Conservation (phyloP, 768 basidiomycete species). For the Lactifluus piperatus region DNA sequence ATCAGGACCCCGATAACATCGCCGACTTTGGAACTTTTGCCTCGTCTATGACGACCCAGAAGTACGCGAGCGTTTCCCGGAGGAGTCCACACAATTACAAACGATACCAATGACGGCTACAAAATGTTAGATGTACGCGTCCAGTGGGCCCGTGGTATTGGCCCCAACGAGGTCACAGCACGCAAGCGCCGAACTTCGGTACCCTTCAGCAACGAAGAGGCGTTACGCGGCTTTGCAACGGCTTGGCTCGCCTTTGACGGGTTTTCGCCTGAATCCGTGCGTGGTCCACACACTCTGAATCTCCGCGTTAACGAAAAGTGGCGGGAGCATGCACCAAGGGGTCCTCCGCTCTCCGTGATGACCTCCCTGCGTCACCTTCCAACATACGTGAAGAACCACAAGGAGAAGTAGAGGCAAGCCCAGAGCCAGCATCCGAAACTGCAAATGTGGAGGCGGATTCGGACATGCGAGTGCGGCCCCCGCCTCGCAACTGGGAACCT, state of each 20-base stretch:
- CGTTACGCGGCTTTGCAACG: not conserved
- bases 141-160: not conserved
- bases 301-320: constrained; percentile 13
- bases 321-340: not conserved
- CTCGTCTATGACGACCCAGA: constrained; percentile 13
- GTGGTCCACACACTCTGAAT: constrained; percentile 2
- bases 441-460: not conserved
- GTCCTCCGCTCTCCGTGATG: not conserved
- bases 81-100: not conserved
- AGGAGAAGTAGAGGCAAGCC: not conserved
- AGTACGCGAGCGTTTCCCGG: not conserved
- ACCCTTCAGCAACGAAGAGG: not conserved
- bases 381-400: not conserved
- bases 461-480: not conserved
- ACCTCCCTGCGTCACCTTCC: too few relatives aligned
- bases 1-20: not conserved
- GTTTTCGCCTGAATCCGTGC: constrained; percentile 10
- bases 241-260: constrained; percentile 16
- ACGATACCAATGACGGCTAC: not conserved
- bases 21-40: constrained; percentile 1
- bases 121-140: not conserved
- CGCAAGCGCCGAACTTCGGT: not conserved
- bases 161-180: not conserved
- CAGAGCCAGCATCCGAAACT: not conserved
- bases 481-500: constrained; percentile 5